Base-by-base conservation (phyloP, 108 stramenopile species). In the Cylindrotheca closterium region DNA sequence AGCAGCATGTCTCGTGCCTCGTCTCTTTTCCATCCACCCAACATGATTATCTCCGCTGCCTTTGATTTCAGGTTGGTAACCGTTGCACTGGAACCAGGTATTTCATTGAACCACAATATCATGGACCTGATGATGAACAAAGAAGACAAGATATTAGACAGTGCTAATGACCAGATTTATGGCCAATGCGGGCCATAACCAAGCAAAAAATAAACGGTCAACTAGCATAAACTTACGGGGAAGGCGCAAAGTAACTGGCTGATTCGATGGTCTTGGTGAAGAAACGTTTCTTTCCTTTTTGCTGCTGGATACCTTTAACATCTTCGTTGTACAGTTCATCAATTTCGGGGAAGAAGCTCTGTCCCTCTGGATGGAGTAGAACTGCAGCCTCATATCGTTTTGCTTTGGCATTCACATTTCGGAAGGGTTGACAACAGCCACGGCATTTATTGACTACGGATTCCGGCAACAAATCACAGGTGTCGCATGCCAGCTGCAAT, bases 1-100 rank as follows among this genome's bases (percentile, higher is more conserved):
- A 81, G 66, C 21, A 86, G 48, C 85, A 86, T 86, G 46, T 86
- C 85, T 34, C 78, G 80, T 27, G 82, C 47, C 57, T 86, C 85
- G 27, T 86, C 85, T 37, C 85, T 60, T 51, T 80, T 83, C 73
- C 79, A 82, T 15, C 85, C 85, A 56, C 70, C 49, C 56, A 86
- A 59, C 0, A 50, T 56, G 37, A 76, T 70, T 8, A 70, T 60
- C 34, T 86, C 85, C 4, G 52, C 79, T 55, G 85, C 82, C 30
- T 73, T 65, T 22, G 31, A 46, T 42, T 59, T 63, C 55, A 71
- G 57, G 27, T 57, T 47, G 42, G 52, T 3, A 8, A 60, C 21
- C 0, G n/a, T 45, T 17, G 12, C 24, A 21, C 47, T 47, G 3
- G 30, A 2, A 2, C 22, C 3, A 5, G 58, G 64, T 8, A 37